A percentile compares a stretch with the other conserved stretches of the same genome.
Evolutionary conservation across 495 filamentous ascomycete genomes (phyloP).

Genomic region (Haplographium delicatum): DNA sequence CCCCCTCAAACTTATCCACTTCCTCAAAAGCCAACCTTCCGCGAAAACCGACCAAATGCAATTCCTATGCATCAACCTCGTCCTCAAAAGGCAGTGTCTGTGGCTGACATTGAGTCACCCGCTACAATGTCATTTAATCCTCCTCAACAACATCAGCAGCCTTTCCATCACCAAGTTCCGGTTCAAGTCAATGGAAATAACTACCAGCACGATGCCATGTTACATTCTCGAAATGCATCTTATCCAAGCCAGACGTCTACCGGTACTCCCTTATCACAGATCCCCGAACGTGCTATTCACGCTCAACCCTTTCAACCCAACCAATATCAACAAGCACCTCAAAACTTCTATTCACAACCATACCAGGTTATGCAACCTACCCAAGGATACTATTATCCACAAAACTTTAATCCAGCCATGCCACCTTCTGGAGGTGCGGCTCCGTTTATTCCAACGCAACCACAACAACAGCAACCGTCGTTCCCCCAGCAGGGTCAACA

Average conservation of each 20-base stretch:
- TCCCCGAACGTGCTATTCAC: conserved; percentile 90
- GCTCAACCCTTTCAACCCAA: conserved; percentile 88
- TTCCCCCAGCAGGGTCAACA: conserved; percentile 37
- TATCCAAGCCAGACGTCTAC: conserved; percentile 69
- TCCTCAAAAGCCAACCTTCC: conserved; percentile 67
- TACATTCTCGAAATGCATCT: conserved; percentile 66
- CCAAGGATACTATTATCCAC: conserved; percentile 49
- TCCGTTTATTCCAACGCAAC: conserved; percentile 53
- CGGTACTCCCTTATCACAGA: conserved; percentile 88
- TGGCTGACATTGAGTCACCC: conserved; percentile 90
- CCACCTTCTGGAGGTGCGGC: conserved; percentile 40
- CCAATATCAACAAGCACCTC: conserved; percentile 44
- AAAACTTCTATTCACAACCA: conserved; percentile 52
- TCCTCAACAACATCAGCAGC: conserved; percentile 63
- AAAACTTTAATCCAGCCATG: conserved; percentile 51
- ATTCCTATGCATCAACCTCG: conserved; percentile 95
- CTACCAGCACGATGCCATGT: conserved; percentile 45
- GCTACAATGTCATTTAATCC: conserved; percentile 62
- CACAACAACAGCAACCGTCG: conserved; percentile 39
- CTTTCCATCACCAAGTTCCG: conserved; percentile 89
- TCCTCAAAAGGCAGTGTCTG: conserved; percentile 89
- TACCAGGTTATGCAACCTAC: conserved; percentile 44
- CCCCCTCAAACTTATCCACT: conserved; percentile 54
- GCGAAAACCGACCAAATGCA: conserved; percentile 67
- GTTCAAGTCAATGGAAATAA: conserved; percentile 55